Conservation (phyloP, 306 rosid genomes). For the Betula pendula region DNA sequence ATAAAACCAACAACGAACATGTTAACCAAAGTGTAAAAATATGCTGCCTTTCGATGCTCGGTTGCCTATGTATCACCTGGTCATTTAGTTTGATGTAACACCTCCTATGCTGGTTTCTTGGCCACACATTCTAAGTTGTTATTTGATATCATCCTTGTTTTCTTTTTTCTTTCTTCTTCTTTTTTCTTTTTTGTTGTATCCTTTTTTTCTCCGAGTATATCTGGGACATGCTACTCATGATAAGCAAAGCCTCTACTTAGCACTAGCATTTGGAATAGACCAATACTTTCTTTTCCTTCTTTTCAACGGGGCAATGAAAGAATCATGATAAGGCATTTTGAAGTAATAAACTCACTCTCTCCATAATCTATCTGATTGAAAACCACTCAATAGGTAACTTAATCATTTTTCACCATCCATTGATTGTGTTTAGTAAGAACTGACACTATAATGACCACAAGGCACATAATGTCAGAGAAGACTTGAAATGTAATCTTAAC, state of each 20-base stretch:
- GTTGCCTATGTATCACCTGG: neutral
- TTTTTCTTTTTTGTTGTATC: too few relatives aligned
- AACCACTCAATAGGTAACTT: neutral
- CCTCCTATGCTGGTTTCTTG: neutral
- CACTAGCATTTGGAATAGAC: neutral
- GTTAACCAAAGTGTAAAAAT: neutral
- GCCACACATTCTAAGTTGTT: neutral
- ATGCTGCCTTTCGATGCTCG: neutral
- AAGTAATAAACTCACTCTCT: too few relatives aligned
- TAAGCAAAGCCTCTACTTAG: too few relatives aligned
- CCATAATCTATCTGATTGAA: neutral
- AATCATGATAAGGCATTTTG: too few relatives aligned
- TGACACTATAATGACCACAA: neutral
- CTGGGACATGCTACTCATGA: too few relatives aligned
- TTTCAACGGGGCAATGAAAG: neutral
- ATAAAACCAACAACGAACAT: neutral
- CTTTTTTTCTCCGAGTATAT: too few relatives aligned
- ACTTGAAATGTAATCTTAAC: neutral
- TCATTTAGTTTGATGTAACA: neutral
- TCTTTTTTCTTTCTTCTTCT: too few relatives aligned
- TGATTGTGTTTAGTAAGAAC: neutral
- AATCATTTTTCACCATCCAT: neutral
- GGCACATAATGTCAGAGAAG: too few relatives aligned
- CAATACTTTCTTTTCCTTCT: constrained; percentile 1
- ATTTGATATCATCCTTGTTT: neutral